Evolutionary conservation across 768 basidiomycete species (phyloP).

Genomic region (Phylloporus sp.): DNA sequence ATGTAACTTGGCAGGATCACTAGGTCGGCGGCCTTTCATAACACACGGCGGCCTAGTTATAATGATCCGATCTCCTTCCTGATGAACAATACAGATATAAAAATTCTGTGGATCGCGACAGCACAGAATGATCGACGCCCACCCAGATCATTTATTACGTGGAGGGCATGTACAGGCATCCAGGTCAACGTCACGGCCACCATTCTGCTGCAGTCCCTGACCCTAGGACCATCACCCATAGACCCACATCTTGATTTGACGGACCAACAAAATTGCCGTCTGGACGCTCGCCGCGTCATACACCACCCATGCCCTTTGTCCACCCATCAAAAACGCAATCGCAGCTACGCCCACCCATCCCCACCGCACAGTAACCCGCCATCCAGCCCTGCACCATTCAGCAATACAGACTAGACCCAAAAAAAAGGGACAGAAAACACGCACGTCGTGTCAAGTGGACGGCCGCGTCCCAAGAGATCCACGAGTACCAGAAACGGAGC

Average conservation of each 20-base stretch:
- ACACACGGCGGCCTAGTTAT: background rate
- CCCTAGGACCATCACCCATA: background rate
- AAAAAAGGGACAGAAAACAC: constrained; percentile 13
- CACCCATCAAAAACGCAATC: constrained; percentile 62
- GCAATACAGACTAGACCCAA: background rate
- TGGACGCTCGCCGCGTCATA: constrained; percentile 56
- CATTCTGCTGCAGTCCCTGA: background rate
- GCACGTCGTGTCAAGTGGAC: constrained; percentile 41
- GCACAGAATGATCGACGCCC: background rate
- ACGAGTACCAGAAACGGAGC: constrained; percentile 62
- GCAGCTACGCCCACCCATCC: constrained; percentile 46
- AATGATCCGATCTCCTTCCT: background rate
- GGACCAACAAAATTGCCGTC: constrained; percentile 12
- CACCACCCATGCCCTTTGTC: constrained; percentile 60
- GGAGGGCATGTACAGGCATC: background rate
- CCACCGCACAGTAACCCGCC: constrained; percentile 42
- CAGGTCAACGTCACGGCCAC: background rate
- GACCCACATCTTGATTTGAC: constrained; percentile 5
- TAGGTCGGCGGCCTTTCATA: no score
- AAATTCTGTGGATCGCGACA: background rate
- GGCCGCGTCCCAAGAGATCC: constrained; percentile 55
- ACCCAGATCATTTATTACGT: background rate
- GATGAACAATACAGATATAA: background rate
- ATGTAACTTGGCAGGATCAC: no score
- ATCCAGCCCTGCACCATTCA: constrained; percentile 7